Evolutionary conservation across 352 stramenopile species (phyloP).

Genomic region (Globisporangium ultimum): DNA sequence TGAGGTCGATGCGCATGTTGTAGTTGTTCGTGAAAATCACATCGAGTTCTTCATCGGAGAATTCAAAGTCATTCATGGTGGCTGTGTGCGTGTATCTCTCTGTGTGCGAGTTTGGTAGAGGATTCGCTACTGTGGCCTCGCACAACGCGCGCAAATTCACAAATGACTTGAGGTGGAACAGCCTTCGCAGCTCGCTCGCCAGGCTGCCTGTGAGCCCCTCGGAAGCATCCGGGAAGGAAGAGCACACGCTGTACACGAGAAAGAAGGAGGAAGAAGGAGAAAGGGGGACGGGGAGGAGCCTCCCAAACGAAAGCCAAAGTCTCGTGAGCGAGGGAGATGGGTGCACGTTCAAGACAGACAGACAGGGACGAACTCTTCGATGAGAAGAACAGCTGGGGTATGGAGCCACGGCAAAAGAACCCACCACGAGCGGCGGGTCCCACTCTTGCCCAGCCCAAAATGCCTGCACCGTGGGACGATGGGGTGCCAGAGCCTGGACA

Average conservation of each 20-base stretch:
- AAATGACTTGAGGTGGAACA: constrained; percentile 18
- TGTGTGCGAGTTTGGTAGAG: not conserved
- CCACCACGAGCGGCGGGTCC: not conserved
- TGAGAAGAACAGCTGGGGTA: too few relatives aligned
- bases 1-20: constrained; percentile 31
- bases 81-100: constrained; percentile 2
- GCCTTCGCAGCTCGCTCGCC: too few relatives aligned
- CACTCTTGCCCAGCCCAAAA: constrained; percentile 3
- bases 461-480: not conserved
- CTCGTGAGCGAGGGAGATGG: constrained; percentile 1
- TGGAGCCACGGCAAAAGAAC: not conserved
- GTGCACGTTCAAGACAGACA: not conserved
- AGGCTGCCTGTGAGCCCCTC: too few relatives aligned
- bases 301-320: constrained; percentile 3
- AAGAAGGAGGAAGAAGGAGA: not conserved
- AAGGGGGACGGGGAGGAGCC: constrained; percentile 1
- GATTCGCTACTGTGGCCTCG: not conserved
- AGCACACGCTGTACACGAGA: not conserved
- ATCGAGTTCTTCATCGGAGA: constrained; percentile 28
- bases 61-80: constrained; percentile 22
- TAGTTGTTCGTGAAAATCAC: constrained; percentile 25
- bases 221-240: too few relatives aligned
- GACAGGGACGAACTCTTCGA: too few relatives aligned
- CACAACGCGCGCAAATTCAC: constrained; percentile 19
- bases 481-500: not conserved